phyloP scores from a whole-genome alignment of 768 basidiomycete species.

The Fibroporia radiculosa region DNA sequence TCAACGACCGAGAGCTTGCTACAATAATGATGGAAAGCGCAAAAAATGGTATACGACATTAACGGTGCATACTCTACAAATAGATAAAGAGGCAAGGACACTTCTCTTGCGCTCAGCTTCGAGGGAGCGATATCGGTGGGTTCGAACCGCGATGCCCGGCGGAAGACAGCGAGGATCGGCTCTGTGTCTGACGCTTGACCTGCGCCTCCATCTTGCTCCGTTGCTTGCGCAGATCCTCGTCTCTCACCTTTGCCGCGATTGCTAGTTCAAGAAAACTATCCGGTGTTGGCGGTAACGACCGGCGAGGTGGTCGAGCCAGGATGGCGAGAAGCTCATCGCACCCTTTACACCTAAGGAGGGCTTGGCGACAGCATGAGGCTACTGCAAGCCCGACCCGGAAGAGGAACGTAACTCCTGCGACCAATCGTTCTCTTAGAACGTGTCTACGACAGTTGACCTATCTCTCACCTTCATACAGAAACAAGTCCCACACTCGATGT shows the following conservation, averaged over 20 bases:
- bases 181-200: conserved; percentile 49
- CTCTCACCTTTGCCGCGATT: conserved; percentile 63
- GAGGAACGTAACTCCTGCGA: conserved; percentile 60
- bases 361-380: conserved; percentile 50
- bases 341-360: conserved; percentile 42
- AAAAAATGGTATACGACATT: too few relatives aligned
- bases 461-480: conserved; percentile 65
- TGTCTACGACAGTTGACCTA: neutral
- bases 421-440: neutral
- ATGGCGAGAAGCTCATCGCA: conserved; percentile 39
- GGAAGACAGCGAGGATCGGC: conserved; percentile 18
- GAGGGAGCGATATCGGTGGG: conserved; percentile 21
- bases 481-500: conserved; percentile 76
- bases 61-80: too few relatives aligned
- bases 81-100: too few relatives aligned
- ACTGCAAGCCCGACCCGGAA: conserved; percentile 69
- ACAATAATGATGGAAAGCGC: too few relatives aligned
- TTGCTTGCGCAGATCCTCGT: conserved; percentile 72
- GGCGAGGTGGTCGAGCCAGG: conserved; percentile 43
- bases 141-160: conserved; percentile 1
- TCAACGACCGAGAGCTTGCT: too few relatives aligned
- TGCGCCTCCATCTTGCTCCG: conserved; percentile 71
- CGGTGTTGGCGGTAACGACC: conserved; percentile 48
- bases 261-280: conserved; percentile 59
- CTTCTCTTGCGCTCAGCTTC: conserved; percentile 1